Conservation (phyloP, 306 rosid genomes). For the Trifolium dubium region DNA sequence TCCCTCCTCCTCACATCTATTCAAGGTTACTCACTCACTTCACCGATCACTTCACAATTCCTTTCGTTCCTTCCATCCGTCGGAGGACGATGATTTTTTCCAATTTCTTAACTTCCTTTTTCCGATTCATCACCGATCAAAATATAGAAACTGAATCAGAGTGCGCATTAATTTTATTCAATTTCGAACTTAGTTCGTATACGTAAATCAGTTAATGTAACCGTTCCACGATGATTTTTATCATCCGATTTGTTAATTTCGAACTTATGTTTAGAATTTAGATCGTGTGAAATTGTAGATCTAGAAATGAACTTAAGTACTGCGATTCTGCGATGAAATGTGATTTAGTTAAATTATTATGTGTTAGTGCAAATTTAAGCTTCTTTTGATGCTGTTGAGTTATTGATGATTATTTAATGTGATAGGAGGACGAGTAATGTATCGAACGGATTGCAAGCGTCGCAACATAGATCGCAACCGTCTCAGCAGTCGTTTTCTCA, state of each 20-base stretch:
- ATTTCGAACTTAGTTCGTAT: neutral
- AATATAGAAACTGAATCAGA: no score
- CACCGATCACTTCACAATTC: neutral
- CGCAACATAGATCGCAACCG: conserved; percentile 83
- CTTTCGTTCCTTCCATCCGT: neutral
- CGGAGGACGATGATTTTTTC: neutral
- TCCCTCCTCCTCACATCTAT: conserved; percentile 61
- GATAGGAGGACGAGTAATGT: conserved; percentile 55
- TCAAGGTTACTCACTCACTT: conserved; percentile 31
- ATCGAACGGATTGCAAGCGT: conserved; percentile 66
- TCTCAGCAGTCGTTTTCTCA: conserved; percentile 92
- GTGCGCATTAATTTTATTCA: no score
- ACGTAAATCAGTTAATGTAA: no score
- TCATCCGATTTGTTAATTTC: neutral
- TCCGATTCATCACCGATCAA: neutral
- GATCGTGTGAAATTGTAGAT: conserved; percentile 32
- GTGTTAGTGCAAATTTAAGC: neutral
- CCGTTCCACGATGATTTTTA: neutral
- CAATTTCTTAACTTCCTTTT: neutral
- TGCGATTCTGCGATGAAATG: neutral
- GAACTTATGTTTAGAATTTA: conserved; percentile 28
- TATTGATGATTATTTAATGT: conserved; percentile 3
- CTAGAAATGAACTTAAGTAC: conserved; percentile 22
- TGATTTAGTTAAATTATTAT: neutral
- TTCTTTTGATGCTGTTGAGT: neutral